Evolutionary conservation across 768 basidiomycete species (phyloP).

Genomic region (Neoboletus magnificus): DNA sequence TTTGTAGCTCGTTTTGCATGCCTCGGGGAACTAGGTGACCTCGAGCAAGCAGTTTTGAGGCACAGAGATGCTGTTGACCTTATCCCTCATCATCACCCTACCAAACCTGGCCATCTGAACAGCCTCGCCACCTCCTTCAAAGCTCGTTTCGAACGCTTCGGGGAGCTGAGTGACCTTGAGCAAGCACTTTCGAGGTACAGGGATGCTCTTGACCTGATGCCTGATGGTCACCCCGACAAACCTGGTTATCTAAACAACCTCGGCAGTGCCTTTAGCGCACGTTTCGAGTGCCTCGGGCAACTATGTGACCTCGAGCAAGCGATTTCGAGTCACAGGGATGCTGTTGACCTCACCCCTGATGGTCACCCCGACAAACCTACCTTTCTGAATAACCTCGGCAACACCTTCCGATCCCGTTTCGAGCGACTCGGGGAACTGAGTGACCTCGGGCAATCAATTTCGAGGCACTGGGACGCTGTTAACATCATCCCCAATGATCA

Average conservation of each 20-base stretch:
- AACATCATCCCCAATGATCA: background rate
- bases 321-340: background rate
- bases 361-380: background rate
- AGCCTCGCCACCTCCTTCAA: background rate
- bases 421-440: background rate
- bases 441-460: slow-evolving; percentile 1
- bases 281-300: background rate
- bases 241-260: background rate
- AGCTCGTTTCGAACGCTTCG: background rate
- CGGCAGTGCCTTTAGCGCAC: background rate
- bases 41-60: background rate
- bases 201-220: background rate
- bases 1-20: background rate
- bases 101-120: background rate
- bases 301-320: background rate
- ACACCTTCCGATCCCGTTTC: background rate
- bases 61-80: background rate
- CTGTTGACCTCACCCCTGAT: background rate
- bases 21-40: background rate
- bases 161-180: background rate
- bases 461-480: background rate
- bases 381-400: background rate
- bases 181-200: background rate
- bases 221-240: background rate
- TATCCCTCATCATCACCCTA: background rate